Evolutionary conservation across 345 rosid genomes (phyloP).

Genomic region (Nephelium lappaceum): DNA sequence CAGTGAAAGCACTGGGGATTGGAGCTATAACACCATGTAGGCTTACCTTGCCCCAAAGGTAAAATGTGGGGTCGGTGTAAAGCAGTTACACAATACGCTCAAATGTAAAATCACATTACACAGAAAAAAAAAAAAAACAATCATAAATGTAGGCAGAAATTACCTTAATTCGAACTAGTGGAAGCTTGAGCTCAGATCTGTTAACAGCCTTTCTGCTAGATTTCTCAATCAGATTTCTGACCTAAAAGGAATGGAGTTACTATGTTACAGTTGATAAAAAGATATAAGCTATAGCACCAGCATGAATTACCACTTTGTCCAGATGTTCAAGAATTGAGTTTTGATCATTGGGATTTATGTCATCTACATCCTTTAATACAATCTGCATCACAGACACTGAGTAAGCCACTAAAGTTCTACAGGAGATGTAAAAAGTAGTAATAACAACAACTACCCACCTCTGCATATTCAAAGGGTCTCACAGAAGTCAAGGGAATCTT

Average conservation of each 20-base stretch:
- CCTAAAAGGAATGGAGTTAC: constrained; percentile 49
- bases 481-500: constrained; percentile 95
- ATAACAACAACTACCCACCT: constrained; percentile 43
- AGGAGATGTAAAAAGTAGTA: constrained; percentile 16
- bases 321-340: constrained; percentile 88
- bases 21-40: not conserved
- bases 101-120: constrained; percentile 11
- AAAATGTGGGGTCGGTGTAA: not conserved
- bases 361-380: constrained; percentile 78
- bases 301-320: constrained; percentile 71
- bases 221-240: constrained; percentile 76
- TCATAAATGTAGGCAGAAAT: constrained; percentile 10
- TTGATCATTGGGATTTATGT: constrained; percentile 92
- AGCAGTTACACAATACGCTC: not conserved
- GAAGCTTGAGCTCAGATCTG: constrained; percentile 76
- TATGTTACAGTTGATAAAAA: not conserved
- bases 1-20: not conserved
- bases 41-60: not conserved
- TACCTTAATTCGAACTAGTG: constrained; percentile 90
- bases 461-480: constrained; percentile 91
- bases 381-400: constrained; percentile 53
- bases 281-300: not conserved
- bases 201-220: constrained; percentile 57
- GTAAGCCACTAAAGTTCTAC: constrained; percentile 29
- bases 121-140: not conserved